phyloP scores from a whole-genome alignment of 2,329 filamentous ascomycete species.

The Aspergillus sp. region DNA sequence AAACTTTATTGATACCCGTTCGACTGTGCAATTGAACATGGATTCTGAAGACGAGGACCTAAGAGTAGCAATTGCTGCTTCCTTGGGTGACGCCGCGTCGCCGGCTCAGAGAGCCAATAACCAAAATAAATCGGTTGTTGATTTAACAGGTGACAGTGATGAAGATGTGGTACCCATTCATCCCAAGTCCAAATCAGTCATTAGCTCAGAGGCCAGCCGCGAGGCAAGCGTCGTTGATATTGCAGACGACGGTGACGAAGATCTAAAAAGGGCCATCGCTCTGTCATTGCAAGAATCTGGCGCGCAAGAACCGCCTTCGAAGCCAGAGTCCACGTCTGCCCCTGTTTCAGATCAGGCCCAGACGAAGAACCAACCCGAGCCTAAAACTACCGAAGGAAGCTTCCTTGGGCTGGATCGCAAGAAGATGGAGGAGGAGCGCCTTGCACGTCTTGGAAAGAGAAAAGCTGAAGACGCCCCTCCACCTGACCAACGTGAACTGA shows the following conservation, averaged over 20 bases:
- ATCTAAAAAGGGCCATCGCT: slow-evolving; percentile 36
- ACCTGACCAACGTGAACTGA: slow-evolving; percentile 19
- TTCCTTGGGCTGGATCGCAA: slow-evolving; percentile 68
- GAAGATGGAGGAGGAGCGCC: slow-evolving; percentile 80
- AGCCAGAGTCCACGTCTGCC: background rate
- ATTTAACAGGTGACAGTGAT: slow-evolving; percentile 27
- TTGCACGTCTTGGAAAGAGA: slow-evolving; percentile 66
- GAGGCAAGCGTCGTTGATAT: slow-evolving; percentile 10
- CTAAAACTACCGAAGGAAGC: slow-evolving; percentile 21
- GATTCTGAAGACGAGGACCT: slow-evolving; percentile 16
- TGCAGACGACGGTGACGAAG: slow-evolving; percentile 29
- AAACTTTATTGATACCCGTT: background rate
- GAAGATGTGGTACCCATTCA: background rate
- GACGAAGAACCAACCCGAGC: background rate
- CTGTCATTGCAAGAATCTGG: slow-evolving; percentile 31
- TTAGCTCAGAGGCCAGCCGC: background rate
- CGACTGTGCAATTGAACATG: background rate
- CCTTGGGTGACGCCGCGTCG: slow-evolving; percentile 16
- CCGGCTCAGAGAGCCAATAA: background rate
- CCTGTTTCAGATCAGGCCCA: background rate
- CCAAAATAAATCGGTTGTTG: slow-evolving; percentile 24
- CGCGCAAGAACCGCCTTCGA: slow-evolving; percentile 3
- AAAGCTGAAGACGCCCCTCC: slow-evolving; percentile 43
- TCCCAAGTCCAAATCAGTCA: slow-evolving; percentile 4
- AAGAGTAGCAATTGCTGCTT: slow-evolving; percentile 22